Conservation (phyloP, 2,329 filamentous ascomycete genomes). For the Aspergillus nomiae region DNA sequence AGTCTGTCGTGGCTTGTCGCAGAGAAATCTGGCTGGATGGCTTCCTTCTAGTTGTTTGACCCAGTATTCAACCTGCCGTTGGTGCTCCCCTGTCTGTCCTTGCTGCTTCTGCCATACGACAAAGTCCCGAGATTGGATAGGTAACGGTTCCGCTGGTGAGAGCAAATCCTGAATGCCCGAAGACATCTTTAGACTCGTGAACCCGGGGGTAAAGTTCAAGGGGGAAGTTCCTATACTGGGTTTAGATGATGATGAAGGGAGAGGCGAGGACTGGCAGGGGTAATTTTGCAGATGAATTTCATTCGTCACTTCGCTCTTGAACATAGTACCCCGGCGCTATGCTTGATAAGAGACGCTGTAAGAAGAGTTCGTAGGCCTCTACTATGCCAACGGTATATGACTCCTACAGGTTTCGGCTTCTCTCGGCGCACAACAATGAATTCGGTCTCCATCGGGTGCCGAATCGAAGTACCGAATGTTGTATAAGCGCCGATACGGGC, state of each 20-base stretch:
- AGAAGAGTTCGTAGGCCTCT: background rate
- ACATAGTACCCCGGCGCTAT: background rate
- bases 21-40: conserved; percentile 10
- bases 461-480: background rate
- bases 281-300: background rate
- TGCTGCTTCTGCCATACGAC: conserved; percentile 9
- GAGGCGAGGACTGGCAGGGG: background rate
- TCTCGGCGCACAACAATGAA: background rate
- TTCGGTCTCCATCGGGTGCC: background rate
- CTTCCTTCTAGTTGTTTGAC: conserved; percentile 3
- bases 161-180: background rate
- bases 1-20: conserved; percentile 1
- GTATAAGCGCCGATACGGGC: background rate
- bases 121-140: conserved; percentile 8
- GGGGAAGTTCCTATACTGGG: background rate
- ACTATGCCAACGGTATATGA: background rate
- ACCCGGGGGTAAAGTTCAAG: background rate
- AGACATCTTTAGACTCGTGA: background rate
- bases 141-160: background rate
- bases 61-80: conserved; percentile 11
- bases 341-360: background rate
- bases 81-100: background rate
- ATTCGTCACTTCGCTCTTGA: background rate
- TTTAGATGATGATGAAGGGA: background rate
- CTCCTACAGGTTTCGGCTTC: background rate